These are phyloP conservation scores for Diaporthe destruens DNA, from an alignment of 2,329 filamentous ascomycete genomes.

Conservation along the genomic window DNA sequence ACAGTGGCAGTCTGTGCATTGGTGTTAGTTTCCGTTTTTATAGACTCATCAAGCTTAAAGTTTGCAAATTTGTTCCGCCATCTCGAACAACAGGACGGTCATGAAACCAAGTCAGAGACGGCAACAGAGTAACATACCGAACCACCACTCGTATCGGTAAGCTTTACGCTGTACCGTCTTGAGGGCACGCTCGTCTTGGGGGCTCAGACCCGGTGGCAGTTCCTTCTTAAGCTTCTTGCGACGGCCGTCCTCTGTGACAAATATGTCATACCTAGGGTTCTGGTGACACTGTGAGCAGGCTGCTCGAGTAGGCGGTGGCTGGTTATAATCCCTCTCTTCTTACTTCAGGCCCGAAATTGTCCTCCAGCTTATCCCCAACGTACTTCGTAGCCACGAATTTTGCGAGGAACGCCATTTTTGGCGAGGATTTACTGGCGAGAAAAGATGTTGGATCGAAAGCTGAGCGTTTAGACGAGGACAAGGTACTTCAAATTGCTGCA, in stretches of 20 bases:
- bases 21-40: neutral
- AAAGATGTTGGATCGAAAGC: neutral
- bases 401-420: constrained; percentile 38
- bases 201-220: constrained; percentile 33
- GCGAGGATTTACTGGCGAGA: neutral
- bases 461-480: neutral
- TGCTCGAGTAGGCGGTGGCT: neutral
- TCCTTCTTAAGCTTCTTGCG: constrained; percentile 39
- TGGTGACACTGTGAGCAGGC: neutral
- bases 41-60: neutral
- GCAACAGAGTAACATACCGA: neutral
- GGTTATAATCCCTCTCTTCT: neutral
- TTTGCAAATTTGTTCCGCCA: neutral
- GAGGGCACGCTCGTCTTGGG: constrained; percentile 37
- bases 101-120: neutral
- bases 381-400: constrained; percentile 40
- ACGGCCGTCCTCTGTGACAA: constrained; percentile 38
- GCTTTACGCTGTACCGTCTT: constrained; percentile 38
- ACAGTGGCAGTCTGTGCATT: constrained; percentile 38
- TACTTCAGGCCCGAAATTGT: constrained; percentile 40
- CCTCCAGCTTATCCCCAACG: constrained; percentile 40
- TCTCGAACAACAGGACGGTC: too few species aligned
- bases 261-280: constrained; percentile 40
- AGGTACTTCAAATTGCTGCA: neutral
- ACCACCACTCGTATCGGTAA: constrained; percentile 42